Base-by-base conservation (phyloP, 1,284 basidiomycete species). In the Inonotus obliquus region DNA sequence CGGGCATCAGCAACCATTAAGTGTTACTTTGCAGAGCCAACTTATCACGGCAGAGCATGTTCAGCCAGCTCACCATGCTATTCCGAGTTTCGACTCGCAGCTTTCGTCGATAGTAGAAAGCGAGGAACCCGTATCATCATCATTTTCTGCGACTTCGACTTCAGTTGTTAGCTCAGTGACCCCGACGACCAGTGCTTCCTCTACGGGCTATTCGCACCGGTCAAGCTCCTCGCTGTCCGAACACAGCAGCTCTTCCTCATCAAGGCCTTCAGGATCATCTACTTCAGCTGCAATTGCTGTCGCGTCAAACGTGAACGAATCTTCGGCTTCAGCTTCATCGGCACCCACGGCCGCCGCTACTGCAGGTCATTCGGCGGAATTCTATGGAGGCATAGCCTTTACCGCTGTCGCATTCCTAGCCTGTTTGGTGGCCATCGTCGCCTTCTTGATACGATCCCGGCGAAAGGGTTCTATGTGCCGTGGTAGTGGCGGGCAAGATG, bases 341-440 rank as follows among this genome's bases (percentile, higher is more conserved):
- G 55, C 29, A 39, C 47, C 58, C 17, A 41, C 23, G 2, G 37
- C 39, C 13, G 49, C 55, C 27, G 48, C 53, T 13, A 21, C 39
- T 13, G 32, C 39, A 37, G 58, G 54, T 4, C 62, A 60, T 54
- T 53, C 58, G 29, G 27, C 56, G 19, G 55, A 54, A 37, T 64
- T 64, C 37, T 64, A 64, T 38, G 39, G 23, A 4, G 60, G 59
- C 13, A 54, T 64, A 21, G 59, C 37, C 38, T 64, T 61, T 41
- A 29, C 48, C n/a, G 32, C 57, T 10, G 52, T 62, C 23, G 63
- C 54, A 13, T 44, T 45, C 17, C 13, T 61, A 10, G 63, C 63
- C 4, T 64, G 57, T 37, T 4, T 58, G 41, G 4, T 64, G 6
- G 57, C 63, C 4, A 39, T 64, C 23, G 56, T 37, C 7, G 55